Base-by-base conservation (phyloP, 768 basidiomycete species). In the Suillus americanus region DNA sequence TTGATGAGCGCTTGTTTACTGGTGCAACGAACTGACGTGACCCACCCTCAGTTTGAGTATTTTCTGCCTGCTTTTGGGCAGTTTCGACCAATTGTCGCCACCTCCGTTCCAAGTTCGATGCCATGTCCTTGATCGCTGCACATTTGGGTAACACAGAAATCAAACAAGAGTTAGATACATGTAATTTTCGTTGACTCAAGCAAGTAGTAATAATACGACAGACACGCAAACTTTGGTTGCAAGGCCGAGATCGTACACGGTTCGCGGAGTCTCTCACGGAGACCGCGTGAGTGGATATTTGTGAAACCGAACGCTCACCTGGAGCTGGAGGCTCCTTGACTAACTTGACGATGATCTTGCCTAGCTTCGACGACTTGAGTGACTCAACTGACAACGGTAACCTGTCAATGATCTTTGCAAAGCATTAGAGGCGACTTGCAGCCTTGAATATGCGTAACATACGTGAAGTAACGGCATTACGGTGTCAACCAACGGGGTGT, bases 111-210 rank as follows among this genome's bases (percentile, higher is more conserved):
- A 94, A 82, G 81, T 92, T 93, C 75, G 86, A 86, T 71, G 92
- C 92, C 90, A 94, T 92, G 81, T 94, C 92, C 88, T 93, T 91
- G 89, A 92, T 86, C 80, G 92, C 92, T 94, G 83, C 76, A 77
- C 75, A 68, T 68, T 68, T 67, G 71, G 70, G 74, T 77, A 78
- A 77, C 72, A 75, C 71, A 74, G 80, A 79, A 79, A 77, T 77
- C 73, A 78, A 54, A 75, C 71, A 64, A 72, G 77, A 73, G 89
- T 92, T 87, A 92, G 89, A 90, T 89, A 89, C 83, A 87, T 79
- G 71, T 70, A 53, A 67, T 68, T 72, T 48, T 66, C 57, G 57
- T 73, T 68, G 68, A 62, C 68, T 77, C 74, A 75, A 74, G 40
- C 57, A 59, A 59, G 57, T 35, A 63, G 67, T 68, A 70, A 72